These are phyloP conservation scores for Favolaschia claudopus DNA, from an alignment of 768 basidiomycete species.

Conservation along the genomic window DNA sequence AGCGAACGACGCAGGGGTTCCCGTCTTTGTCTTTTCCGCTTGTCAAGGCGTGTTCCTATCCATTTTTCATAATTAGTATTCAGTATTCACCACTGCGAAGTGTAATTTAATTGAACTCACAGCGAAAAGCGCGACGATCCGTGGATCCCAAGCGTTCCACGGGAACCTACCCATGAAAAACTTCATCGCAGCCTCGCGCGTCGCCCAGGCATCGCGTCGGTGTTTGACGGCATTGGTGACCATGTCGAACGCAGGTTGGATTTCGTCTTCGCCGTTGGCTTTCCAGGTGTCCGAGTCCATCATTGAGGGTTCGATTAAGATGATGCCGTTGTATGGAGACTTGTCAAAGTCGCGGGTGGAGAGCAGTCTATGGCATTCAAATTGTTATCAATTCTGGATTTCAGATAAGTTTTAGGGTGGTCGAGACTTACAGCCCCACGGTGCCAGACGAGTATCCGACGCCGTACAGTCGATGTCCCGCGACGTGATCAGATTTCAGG, in stretches of 20 bases:
- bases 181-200: constrained; percentile 29
- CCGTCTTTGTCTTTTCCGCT: constrained; percentile 3
- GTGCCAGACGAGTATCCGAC: constrained; percentile 13
- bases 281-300: constrained; percentile 10
- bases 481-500: constrained; percentile 12
- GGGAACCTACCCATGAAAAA: constrained; percentile 32
- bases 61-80: background rate
- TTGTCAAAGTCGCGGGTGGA: background rate
- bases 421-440: background rate
- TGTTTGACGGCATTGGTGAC: constrained; percentile 18
- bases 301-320: constrained; percentile 12
- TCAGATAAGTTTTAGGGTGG: background rate
- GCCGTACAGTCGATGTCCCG: background rate
- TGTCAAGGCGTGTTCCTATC: constrained; percentile 1
- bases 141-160: constrained; percentile 36
- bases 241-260: constrained; percentile 8
- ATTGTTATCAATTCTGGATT: background rate
- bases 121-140: constrained; percentile 28
- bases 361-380: too few relatives aligned
- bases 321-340: constrained; percentile 2
- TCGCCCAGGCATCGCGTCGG: constrained; percentile 31
- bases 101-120: constrained; percentile 12
- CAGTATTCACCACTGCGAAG: background rate
- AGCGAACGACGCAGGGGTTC: background rate
- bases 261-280: constrained; percentile 29